Base-by-base conservation (phyloP, 768 basidiomycete species). In the Pluteus cervinus region DNA sequence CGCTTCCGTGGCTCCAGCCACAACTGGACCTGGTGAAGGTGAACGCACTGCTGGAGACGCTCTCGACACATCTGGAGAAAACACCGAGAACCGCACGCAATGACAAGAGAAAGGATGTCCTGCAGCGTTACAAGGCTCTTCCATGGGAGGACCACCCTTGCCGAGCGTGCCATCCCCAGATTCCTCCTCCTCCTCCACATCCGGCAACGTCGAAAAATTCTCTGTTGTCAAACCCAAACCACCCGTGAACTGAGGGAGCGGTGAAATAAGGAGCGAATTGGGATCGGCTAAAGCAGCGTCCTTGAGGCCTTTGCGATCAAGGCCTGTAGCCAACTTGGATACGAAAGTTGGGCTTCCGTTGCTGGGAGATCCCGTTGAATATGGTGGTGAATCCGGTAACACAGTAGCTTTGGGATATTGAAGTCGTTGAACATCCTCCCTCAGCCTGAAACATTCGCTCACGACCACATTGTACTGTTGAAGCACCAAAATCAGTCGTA, bases 221-320 rank as follows among this genome's bases (percentile, higher is more conserved):
- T 33, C 55, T 18, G 5, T 5, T 39, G 35, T 54, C 46, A 3
- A 62, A 48, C n/a, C 62, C 55, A 26, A 60, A 45, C 18, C 37
- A 44, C 20, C 52, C 56, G 66, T 63, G 39, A 65, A 63, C 43
- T 72, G 61, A 4, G 68, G 64, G 4, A 71, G 47, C 4, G 69
- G 69, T 8, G 69, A 68, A 37, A 70, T 64, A 33, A 68, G 42
- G 45, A 64, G 41, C 18, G 58, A 56, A 15, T 54, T 51, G 6
- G 59, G 54, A 38, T 63, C 55, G 22, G 58, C 58, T n/a, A 60
- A 40, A 12, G 57, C 56, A 22, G 58, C 52, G 10, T 54, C 58
- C 40, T 51, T 51, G 40, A 65, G 60, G 43, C 47, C 60, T 41
- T 45, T 37, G 37, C 55, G 50, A 25, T 68, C 64, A 45, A 60